A percentile compares a stretch with the other conserved stretches of the same genome.
Evolutionary conservation across 148 eudicot genomes (phyloP).

Genomic region (Rhododendron simsii): DNA sequence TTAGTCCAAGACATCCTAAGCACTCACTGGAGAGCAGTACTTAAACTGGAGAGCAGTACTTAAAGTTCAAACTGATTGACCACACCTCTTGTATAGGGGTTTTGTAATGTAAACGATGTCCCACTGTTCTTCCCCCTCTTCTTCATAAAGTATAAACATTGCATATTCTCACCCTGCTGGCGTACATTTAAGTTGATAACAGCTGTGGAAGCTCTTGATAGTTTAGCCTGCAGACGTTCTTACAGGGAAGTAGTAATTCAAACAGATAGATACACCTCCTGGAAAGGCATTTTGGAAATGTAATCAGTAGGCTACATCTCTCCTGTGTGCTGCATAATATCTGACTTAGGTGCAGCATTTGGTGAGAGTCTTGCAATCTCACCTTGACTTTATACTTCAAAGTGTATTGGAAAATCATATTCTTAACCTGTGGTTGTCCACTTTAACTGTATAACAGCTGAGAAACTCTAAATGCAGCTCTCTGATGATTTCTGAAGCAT

Average conservation of each 20-base stretch:
- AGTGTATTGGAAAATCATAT: background rate
- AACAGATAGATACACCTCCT: background rate
- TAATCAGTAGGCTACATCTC: background rate
- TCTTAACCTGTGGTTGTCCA: background rate
- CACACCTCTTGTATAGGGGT: background rate
- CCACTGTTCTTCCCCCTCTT: background rate
- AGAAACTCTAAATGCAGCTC: background rate
- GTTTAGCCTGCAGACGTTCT: background rate
- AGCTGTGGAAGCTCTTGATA: background rate
- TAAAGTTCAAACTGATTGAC: background rate
- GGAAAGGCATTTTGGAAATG: background rate
- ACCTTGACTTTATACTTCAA: background rate
- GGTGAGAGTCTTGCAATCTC: background rate
- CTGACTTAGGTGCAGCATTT: background rate
- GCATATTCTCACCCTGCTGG: background rate
- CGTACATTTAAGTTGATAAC: background rate
- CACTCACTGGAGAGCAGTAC: background rate
- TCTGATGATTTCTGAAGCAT: background rate
- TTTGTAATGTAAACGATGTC: background rate
- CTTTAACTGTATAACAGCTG: background rate
- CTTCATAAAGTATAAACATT: background rate
- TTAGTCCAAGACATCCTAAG: background rate
- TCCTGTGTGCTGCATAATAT: background rate
- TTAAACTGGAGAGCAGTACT: no score
- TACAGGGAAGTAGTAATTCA: background rate